A percentile compares a stretch with the other conserved stretches of the same genome.
Evolutionary conservation across 176 grass and related monocot genomes (phyloP).

Genomic region (Hordeum marinum): DNA sequence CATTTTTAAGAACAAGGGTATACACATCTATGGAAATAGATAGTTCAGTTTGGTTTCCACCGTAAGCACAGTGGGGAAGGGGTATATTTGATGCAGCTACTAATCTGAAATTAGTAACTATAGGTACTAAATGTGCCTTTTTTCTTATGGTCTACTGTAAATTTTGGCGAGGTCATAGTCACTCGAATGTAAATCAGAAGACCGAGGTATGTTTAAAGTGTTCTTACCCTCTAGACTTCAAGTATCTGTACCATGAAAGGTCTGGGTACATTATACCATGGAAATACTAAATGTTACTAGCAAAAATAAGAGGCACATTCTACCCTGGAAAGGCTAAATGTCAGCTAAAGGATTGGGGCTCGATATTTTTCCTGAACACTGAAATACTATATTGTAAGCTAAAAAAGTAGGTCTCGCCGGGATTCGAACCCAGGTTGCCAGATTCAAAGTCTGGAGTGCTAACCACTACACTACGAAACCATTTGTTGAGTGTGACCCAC

Average conservation of each 20-base stretch:
- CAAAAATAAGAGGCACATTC: neutral
- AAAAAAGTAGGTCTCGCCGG: slow-evolving; percentile 34
- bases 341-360: neutral
- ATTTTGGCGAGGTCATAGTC: slow-evolving; percentile 24
- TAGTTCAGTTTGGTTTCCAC: neutral
- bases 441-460: slow-evolving; percentile 99
- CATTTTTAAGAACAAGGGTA: neutral
- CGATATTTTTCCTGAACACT: neutral
- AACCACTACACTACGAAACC: slow-evolving; percentile 85
- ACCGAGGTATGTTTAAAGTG: slow-evolving; percentile 28
- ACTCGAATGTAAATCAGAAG: neutral
- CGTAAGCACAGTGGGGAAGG: neutral
- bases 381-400: neutral
- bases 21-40: neutral
- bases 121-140: slow-evolving; percentile 26
- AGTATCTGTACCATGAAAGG: neutral
- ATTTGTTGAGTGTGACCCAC: neutral
- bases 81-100: neutral
- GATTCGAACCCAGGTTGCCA: slow-evolving; percentile 99
- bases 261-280: neutral
- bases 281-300: neutral
- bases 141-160: slow-evolving; percentile 11
- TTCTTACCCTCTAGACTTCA: neutral
- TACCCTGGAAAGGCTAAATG: neutral
- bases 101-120: neutral